A percentile compares a stretch with the other conserved stretches of the same genome.
phyloP scores from a whole-genome alignment of 768 basidiomycete species.

The Pholiota molesta region DNA sequence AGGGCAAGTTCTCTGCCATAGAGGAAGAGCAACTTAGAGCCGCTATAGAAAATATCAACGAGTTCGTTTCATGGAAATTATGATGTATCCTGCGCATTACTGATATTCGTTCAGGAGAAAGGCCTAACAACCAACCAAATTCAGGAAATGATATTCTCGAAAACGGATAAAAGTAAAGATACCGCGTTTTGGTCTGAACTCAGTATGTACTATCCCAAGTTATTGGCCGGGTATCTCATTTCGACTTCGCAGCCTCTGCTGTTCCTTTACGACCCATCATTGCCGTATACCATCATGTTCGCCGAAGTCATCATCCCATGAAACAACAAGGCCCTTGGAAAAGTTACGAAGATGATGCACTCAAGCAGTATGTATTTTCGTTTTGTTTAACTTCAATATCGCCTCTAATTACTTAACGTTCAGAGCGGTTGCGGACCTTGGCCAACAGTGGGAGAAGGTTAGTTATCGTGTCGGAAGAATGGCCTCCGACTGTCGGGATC shows the following conservation, averaged over 20 bases:
- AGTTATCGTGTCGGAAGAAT: conserved; percentile 70
- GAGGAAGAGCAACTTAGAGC: conserved; percentile 68
- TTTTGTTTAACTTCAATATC: background rate
- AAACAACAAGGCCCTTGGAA: conserved; percentile 74
- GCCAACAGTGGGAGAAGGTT: conserved; percentile 84
- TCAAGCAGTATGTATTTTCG: conserved; percentile 55
- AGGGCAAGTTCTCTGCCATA: conserved; percentile 83
- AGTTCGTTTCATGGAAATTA: conserved; percentile 41
- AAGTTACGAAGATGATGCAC: conserved; percentile 60
- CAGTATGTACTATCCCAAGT: conserved; percentile 47
- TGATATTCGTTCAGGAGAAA: conserved; percentile 42
- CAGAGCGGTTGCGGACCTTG: conserved; percentile 71
- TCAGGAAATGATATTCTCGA: conserved; percentile 67
- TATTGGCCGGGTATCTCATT: conserved; percentile 9
- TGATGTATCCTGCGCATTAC: background rate
- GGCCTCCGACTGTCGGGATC: conserved; percentile 82
- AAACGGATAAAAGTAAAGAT: conserved; percentile 60
- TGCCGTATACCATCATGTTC: conserved; percentile 83
- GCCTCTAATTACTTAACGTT: background rate
- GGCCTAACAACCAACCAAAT: conserved; percentile 59
- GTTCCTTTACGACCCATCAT: conserved; percentile 79
- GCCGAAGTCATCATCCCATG: conserved; percentile 69
- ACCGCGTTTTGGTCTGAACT: conserved; percentile 81
- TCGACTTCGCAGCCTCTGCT: conserved; percentile 52
- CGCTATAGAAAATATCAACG: conserved; percentile 67